Evolutionary conservation across 2,329 filamentous ascomycete species (phyloP).

Genomic region (Phaeosphaeriaceae sp.): DNA sequence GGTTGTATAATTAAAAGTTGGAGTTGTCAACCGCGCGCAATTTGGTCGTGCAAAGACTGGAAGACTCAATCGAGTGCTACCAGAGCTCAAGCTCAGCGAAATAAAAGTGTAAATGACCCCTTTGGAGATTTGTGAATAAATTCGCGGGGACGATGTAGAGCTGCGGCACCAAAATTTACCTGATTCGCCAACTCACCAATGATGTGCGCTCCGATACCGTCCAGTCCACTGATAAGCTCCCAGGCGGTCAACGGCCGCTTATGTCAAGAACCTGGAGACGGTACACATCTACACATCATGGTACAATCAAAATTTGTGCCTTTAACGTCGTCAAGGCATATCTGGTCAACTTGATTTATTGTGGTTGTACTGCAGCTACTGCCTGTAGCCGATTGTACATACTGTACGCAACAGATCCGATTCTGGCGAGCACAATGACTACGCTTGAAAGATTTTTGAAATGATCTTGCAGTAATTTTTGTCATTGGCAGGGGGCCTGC

Average conservation of each 20-base stretch:
- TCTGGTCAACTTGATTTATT: too few species aligned
- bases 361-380: too few species aligned
- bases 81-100: conserved; percentile 36
- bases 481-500: conserved; percentile 1
- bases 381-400: too few species aligned
- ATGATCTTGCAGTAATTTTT: conserved; percentile 7
- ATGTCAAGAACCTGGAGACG: background rate
- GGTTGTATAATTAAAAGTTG: conserved; percentile 16
- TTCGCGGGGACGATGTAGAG: conserved; percentile 41
- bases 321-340: too few species aligned
- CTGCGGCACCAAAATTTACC: conserved; percentile 40
- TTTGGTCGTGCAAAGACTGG: conserved; percentile 24
- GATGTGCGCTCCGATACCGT: conserved; percentile 39
- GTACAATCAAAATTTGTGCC: background rate
- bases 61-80: conserved; percentile 37
- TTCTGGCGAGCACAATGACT: conserved; percentile 24
- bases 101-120: conserved; percentile 37
- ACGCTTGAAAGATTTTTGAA: conserved; percentile 32
- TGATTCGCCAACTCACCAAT: conserved; percentile 34
- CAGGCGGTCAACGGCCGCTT: conserved; percentile 17
- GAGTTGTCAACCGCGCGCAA: conserved; percentile 25
- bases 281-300: background rate
- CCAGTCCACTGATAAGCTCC: conserved; percentile 31
- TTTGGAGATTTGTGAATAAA: conserved; percentile 32
- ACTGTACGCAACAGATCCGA: conserved; percentile 18